Evolutionary conservation across 2,329 filamentous ascomycete genomes (phyloP), one percentile per base, ranked within the genome.

Genomic region (Dendrostoma leiphaemia): DNA sequence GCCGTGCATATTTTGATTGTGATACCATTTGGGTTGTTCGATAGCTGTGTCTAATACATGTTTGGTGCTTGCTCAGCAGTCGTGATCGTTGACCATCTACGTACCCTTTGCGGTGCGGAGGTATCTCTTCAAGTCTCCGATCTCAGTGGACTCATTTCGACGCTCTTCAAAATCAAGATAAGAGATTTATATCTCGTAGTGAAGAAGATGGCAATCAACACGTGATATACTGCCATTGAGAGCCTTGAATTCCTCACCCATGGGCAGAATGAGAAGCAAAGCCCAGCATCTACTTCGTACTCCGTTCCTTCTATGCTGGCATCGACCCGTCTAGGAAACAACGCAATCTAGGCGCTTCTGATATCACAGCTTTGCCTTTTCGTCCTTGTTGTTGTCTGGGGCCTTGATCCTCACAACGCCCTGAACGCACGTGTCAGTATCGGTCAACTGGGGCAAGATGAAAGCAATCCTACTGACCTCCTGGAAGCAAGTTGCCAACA

Each of bases 401-500:
- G 45, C 40, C 35, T 57, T 54, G 9, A 57, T 46, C 4, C 54
- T 48, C 13, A 57, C 51, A 7, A 57, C 41, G 10, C 54, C 54
- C 54, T 57, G 12, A 2, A 12, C 8, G 6, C 3, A 5, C 13
- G 24, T 17, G 47, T 55, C 23, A 57, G 51, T 19, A 29, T 19
- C 24, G 17, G n/a, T 15, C 12, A 21, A 21, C 6, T 5, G 29
- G 19, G 3, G 2, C 4, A 15, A 3, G 17, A 9, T 4, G 19
- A 28, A 24, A 4, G 9, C 23, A 35, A 10, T 23, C 8, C 9
- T 4, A 67, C 75, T 72, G 58, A 81, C 89, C 80, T 94, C 90
- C 71, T 94, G 90, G 55, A 90, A 81, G 68, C 90, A 93, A 29
- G 84, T 92, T 24, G 89, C 90, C 64, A 94, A 72, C 69, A 94